These are phyloP conservation scores for Hansenula sp. DNA, from an alignment of 1,139 yeast species.

Conservation along the genomic window DNA sequence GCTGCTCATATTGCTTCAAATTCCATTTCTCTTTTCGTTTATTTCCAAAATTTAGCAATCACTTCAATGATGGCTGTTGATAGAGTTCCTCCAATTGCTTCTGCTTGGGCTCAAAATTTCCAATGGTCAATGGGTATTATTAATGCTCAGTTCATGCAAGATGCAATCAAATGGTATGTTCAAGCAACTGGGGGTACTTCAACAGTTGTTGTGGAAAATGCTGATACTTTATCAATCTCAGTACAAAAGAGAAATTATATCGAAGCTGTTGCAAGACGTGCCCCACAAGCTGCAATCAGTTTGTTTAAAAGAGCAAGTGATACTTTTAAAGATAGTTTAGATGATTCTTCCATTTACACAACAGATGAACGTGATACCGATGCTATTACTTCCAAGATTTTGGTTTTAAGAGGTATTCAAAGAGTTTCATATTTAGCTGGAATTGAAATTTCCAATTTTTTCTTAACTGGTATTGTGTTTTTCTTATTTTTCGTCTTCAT, in stretches of 20 bases:
- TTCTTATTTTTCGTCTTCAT: constrained; percentile 77
- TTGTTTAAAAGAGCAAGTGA: constrained; percentile 28
- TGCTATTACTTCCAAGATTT: constrained; percentile 51
- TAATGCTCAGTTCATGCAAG: constrained; percentile 74
- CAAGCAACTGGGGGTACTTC: constrained; percentile 94
- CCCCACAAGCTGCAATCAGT: constrained; percentile 10
- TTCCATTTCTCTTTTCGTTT: constrained; percentile 86
- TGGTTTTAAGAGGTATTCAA: constrained; percentile 85
- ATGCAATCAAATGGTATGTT: constrained; percentile 88
- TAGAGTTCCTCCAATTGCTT: constrained; percentile 92
- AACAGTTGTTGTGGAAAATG: constrained; percentile 63
- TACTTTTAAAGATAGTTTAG: constrained; percentile 45
- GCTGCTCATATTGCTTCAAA: constrained; percentile 97
- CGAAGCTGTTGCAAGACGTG: constrained; percentile 12
- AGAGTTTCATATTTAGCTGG: constrained; percentile 83
- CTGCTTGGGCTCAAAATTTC: constrained; percentile 98
- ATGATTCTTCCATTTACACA: constrained; percentile 56
- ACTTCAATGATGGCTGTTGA: constrained; percentile 96
- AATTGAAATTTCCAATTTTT: constrained; percentile 82
- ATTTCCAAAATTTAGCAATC: constrained; percentile 91
- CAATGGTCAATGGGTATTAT: constrained; percentile 96
- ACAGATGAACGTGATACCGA: constrained; percentile 61
- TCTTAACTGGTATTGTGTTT: constrained; percentile 82
- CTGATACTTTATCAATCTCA: constrained; percentile 59
- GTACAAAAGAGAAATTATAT: constrained; percentile 55